These are phyloP conservation scores for Chytriomyces sp. DNA, from an alignment of 192 early-diverging fungal species.

Conservation along the genomic window DNA sequence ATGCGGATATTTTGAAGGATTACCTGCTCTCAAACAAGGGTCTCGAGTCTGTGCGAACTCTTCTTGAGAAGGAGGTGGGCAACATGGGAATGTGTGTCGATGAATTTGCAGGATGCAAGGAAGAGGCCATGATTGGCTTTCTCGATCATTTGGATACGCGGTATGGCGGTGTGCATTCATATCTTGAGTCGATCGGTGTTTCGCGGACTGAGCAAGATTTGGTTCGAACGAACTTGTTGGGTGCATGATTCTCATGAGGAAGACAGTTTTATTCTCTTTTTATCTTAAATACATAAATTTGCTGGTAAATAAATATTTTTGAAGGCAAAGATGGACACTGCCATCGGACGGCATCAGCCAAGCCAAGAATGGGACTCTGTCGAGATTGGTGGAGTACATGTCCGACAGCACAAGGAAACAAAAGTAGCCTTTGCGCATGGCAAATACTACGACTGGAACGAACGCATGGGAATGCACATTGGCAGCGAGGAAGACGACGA, in stretches of 20 bases:
- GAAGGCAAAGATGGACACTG: no score
- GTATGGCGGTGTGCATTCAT: conserved; percentile 21
- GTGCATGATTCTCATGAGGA: neutral
- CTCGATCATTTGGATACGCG: conserved; percentile 7
- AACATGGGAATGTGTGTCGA: conserved; percentile 9
- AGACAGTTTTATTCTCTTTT: neutral
- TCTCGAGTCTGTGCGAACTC: neutral
- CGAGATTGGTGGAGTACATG: no score
- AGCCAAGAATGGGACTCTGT: no score
- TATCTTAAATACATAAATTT: neutral
- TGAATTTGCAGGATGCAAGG: conserved; percentile 17
- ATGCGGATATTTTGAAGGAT: conserved; percentile 2
- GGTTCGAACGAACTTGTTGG: conserved; percentile 1
- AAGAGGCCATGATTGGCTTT: conserved; percentile 13
- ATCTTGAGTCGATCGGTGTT: conserved; percentile 25
- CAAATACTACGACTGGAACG: no score
- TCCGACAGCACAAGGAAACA: no score
- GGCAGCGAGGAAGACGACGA: no score
- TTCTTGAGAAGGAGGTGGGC: conserved; percentile 1
- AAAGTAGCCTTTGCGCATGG: no score
- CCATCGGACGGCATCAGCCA: no score
- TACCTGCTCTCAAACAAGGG: conserved; percentile 13
- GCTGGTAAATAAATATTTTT: no score
- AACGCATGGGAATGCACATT: no score
- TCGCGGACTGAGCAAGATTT: neutral